Conservation (phyloP, 208 protist species). For the Leishmania major region DNA sequence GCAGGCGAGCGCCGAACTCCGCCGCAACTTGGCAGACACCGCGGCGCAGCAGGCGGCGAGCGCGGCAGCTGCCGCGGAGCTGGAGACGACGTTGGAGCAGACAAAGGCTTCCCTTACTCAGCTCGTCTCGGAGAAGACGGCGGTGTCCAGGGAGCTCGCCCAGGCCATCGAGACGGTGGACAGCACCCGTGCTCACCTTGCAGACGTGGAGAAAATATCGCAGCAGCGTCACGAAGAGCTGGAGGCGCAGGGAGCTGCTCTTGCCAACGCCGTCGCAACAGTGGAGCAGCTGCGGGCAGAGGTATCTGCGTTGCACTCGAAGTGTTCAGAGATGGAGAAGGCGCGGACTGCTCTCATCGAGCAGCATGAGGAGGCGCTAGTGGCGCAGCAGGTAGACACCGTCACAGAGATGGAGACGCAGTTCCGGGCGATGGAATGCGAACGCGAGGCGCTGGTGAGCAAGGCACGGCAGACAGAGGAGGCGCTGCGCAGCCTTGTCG, state of each 20-base stretch:
- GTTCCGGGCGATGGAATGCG: conserved; percentile 29
- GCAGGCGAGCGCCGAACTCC: conserved; percentile 1
- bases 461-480: conserved; percentile 29
- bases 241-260: neutral
- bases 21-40: neutral
- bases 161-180: neutral
- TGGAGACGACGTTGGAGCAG: neutral
- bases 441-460: conserved; percentile 17
- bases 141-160: neutral
- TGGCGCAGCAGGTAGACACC: conserved; percentile 22
- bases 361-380: conserved; percentile 9
- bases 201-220: neutral
- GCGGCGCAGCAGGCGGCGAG: conserved; percentile 6
- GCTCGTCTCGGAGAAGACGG: conserved; percentile 4
- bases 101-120: neutral
- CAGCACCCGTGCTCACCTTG: neutral
- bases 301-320: neutral
- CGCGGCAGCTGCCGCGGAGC: neutral
- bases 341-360: neutral
- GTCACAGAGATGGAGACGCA: conserved; percentile 29
- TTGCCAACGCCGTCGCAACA: neutral
- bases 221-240: conserved; percentile 3
- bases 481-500: conserved; percentile 15
- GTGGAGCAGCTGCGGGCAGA: conserved; percentile 2
- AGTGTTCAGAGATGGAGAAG: neutral